Evolutionary conservation across 768 basidiomycete species (phyloP).

Genomic region (Hypholoma sublateritium): DNA sequence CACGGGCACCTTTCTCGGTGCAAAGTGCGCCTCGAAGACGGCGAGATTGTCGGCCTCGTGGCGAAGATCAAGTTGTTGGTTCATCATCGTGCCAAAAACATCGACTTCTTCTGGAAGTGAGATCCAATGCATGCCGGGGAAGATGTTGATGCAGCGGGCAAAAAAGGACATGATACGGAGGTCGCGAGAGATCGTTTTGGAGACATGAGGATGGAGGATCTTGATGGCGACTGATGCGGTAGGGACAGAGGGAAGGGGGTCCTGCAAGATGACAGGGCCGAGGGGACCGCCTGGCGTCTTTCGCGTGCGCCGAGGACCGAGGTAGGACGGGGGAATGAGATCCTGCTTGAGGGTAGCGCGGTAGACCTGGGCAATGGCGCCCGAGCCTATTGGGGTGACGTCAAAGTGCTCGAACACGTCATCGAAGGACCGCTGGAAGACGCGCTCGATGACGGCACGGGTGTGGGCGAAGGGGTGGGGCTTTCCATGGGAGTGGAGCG

Average conservation of each 20-base stretch:
- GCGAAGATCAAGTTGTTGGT: conserved; percentile 87
- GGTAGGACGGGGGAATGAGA: conserved; percentile 82
- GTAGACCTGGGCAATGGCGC: conserved; percentile 99
- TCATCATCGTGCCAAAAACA: conserved; percentile 97
- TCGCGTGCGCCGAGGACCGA: conserved; percentile 65
- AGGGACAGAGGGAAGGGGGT: conserved; percentile 72
- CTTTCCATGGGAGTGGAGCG: conserved; percentile 84
- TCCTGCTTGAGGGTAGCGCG: conserved; percentile 82
- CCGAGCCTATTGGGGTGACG: conserved; percentile 87
- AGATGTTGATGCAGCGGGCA: conserved; percentile 67
- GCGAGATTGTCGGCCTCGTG: conserved; percentile 88
- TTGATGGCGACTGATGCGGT: conserved; percentile 93
- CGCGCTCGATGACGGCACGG: conserved; percentile 73
- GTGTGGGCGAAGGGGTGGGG: conserved; percentile 84
- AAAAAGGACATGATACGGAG: conserved; percentile 95
- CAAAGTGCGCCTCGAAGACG: conserved; percentile 86
- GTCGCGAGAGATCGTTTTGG: conserved; percentile 82
- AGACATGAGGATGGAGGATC: conserved; percentile 86
- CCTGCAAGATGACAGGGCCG: conserved; percentile 55
- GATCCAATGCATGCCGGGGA: conserved; percentile 96
- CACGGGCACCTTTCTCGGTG: conserved; percentile 73
- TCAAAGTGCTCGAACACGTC: conserved; percentile 93
- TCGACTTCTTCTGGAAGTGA: conserved; percentile 93
- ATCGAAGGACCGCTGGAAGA: conserved; percentile 81
- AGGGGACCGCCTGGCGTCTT: conserved; percentile 47